Conservation (phyloP, 2,329 filamentous ascomycete species). For the Basipetospora chlamydospora region DNA sequence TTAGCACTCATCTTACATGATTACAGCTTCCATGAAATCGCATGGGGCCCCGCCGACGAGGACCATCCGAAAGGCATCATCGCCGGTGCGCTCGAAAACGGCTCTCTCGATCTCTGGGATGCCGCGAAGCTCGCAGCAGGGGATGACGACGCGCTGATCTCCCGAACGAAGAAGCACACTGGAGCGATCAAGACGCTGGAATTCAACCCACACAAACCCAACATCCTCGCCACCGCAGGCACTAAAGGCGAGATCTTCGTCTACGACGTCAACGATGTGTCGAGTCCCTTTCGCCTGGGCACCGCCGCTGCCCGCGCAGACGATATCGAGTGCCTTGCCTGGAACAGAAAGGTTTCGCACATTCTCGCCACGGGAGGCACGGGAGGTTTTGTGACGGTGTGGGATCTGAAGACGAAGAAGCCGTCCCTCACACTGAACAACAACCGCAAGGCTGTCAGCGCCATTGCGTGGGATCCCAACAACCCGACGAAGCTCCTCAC, state of each 20-base stretch:
- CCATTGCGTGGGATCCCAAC: slow-evolving; percentile 94
- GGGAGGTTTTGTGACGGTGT: slow-evolving; percentile 92
- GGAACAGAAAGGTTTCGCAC: slow-evolving; percentile 96
- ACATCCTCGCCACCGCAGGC: slow-evolving; percentile 83
- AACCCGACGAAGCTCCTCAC: slow-evolving; percentile 90
- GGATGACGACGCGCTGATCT: slow-evolving; percentile 61
- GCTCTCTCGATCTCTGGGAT: slow-evolving; percentile 86
- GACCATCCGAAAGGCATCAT: slow-evolving; percentile 77
- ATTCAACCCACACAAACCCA: slow-evolving; percentile 86
- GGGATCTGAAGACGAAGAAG: slow-evolving; percentile 97
- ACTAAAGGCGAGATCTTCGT: slow-evolving; percentile 94
- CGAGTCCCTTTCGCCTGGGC: slow-evolving; percentile 77
- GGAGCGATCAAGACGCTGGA: slow-evolving; percentile 89
- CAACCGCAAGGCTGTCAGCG: slow-evolving; percentile 84
- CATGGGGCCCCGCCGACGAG: slow-evolving; percentile 74
- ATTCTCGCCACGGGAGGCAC: slow-evolving; percentile 89
- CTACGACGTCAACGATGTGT: slow-evolving; percentile 82
- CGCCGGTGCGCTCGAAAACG: slow-evolving; percentile 88
- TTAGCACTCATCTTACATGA: neutral
- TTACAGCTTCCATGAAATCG: slow-evolving; percentile 84
- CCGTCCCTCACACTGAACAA: slow-evolving; percentile 93
- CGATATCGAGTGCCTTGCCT: slow-evolving; percentile 90
- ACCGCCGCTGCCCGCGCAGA: slow-evolving; percentile 79
- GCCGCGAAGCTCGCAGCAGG: slow-evolving; percentile 52
- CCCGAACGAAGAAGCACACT: slow-evolving; percentile 76